These are phyloP conservation scores for Arthrocladium fulminans DNA, from an alignment of 2,329 filamentous ascomycete species.

Conservation along the genomic window DNA sequence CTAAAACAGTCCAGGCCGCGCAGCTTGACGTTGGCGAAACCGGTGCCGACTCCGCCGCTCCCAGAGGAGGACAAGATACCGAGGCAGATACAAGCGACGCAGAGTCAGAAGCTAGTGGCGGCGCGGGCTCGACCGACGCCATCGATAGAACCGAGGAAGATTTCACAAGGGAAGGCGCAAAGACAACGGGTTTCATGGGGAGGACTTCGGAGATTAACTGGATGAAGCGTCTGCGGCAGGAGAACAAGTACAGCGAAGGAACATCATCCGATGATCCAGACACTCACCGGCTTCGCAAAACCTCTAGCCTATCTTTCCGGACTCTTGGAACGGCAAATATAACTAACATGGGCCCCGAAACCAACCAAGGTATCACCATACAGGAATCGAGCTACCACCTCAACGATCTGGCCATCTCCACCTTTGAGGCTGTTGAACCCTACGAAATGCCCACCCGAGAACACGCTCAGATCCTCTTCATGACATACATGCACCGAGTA, in stretches of 20 bases:
- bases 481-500: slow-evolving; percentile 34
- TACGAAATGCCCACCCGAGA: slow-evolving; percentile 35
- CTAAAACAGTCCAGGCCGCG: too few relatives aligned
- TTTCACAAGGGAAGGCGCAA: slow-evolving; percentile 30
- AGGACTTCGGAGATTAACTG: slow-evolving; percentile 40
- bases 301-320: slow-evolving; percentile 15
- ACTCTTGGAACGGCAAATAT: slow-evolving; percentile 6
- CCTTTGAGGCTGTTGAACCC: slow-evolving; percentile 32
- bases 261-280: slow-evolving; percentile 6
- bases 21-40: slow-evolving; percentile 15
- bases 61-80: slow-evolving; percentile 21
- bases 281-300: slow-evolving; percentile 6
- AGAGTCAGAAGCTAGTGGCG: slow-evolving; percentile 20
- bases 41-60: slow-evolving; percentile 8
- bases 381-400: slow-evolving; percentile 32
- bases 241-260: slow-evolving; percentile 29
- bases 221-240: slow-evolving; percentile 35
- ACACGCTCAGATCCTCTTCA: slow-evolving; percentile 34
- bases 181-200: slow-evolving; percentile 37
- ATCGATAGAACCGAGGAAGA: slow-evolving; percentile 40
- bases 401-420: slow-evolving; percentile 35
- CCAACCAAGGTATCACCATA: slow-evolving; percentile 22
- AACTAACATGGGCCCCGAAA: slow-evolving; percentile 20
- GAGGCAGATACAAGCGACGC: slow-evolving; percentile 18
- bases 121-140: slow-evolving; percentile 34